These are phyloP conservation scores for Hypoxylon sp. DNA, from an alignment of 2,329 filamentous ascomycete genomes.

Conservation along the genomic window DNA sequence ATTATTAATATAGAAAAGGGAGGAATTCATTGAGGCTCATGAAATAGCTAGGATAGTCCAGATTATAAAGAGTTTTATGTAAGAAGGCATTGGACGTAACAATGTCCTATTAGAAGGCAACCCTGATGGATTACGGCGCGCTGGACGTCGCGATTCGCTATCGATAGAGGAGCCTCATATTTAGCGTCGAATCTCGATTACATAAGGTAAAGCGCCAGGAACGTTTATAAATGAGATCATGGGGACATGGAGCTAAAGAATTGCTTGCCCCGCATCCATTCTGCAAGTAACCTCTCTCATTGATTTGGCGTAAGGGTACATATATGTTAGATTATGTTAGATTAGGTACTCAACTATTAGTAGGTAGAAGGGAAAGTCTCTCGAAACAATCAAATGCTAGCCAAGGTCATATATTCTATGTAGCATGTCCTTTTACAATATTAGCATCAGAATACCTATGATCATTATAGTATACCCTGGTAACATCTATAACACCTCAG, in stretches of 20 bases:
- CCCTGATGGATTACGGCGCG: conserved; percentile 19
- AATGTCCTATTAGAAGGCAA: conserved; percentile 14
- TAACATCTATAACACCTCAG: too few relatives aligned
- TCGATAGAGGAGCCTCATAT: conserved; percentile 27
- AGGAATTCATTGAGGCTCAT: conserved; percentile 1
- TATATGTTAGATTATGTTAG: background rate
- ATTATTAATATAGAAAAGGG: background rate
- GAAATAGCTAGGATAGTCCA: background rate
- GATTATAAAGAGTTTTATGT: conserved; percentile 14
- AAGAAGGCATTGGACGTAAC: conserved; percentile 5
- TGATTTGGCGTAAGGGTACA: background rate
- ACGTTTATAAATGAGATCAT: background rate
- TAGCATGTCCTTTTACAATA: too few relatives aligned
- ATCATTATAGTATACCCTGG: background rate
- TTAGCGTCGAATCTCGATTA: conserved; percentile 14
- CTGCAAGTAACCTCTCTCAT: background rate
- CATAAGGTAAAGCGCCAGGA: conserved; percentile 5
- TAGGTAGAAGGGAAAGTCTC: background rate
- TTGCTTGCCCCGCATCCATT: background rate
- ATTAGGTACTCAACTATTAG: background rate
- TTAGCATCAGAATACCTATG: background rate
- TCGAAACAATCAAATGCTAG: too few relatives aligned
- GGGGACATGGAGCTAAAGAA: background rate
- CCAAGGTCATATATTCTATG: too few relatives aligned
- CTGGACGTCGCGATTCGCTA: conserved; percentile 28